phyloP scores from a whole-genome alignment of 345 rosid species.

The Reutealis trisperma region DNA sequence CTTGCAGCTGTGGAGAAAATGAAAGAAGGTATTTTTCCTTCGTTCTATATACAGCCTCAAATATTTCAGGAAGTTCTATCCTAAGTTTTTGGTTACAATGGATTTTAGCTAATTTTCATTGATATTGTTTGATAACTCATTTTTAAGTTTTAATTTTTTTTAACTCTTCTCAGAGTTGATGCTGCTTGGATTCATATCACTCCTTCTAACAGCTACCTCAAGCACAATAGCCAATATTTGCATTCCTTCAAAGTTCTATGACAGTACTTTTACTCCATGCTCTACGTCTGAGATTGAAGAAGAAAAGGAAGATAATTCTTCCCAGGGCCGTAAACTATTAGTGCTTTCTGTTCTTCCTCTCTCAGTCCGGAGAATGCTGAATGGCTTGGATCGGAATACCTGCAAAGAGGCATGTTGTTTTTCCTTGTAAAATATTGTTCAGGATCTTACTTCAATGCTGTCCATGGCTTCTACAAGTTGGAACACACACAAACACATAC shows the following conservation, averaged over 20 bases:
- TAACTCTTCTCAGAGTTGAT: conserved; percentile 67
- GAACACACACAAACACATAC: too few relatives aligned
- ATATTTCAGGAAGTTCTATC: neutral
- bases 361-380: conserved; percentile 59
- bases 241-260: conserved; percentile 82
- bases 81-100: neutral
- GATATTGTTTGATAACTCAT: conserved; percentile 8
- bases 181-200: conserved; percentile 98
- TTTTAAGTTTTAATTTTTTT: conserved; percentile 17
- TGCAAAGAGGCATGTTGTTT: conserved; percentile 67
- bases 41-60: neutral
- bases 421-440: conserved; percentile 2
- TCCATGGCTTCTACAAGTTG: neutral
- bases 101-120: neutral
- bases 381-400: conserved; percentile 41
- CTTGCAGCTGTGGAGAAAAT: conserved; percentile 86
- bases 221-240: conserved; percentile 79
- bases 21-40: conserved; percentile 74
- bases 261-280: conserved; percentile 76
- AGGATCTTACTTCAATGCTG: neutral
- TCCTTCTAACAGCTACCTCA: conserved; percentile 84
- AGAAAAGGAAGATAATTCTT: conserved; percentile 44
- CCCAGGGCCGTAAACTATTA: conserved; percentile 53
- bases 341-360: conserved; percentile 33
- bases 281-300: conserved; percentile 56